A percentile compares a stretch with the other conserved stretches of the same genome.
These are phyloP conservation scores for Bonia amplexicaulis DNA, from an alignment of 176 grass and related monocot genomes.

Conservation along the genomic window DNA sequence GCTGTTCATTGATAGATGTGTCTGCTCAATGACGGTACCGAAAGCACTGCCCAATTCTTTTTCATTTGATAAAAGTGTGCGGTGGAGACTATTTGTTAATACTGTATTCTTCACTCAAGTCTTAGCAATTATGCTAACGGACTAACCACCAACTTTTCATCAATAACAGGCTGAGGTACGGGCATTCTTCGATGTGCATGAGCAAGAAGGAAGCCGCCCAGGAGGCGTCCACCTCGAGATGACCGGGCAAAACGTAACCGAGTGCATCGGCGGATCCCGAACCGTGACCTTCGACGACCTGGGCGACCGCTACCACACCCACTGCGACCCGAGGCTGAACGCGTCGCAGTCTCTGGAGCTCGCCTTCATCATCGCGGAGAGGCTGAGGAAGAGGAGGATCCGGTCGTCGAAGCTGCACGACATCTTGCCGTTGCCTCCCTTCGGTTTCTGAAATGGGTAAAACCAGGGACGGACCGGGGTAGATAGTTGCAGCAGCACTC, in stretches of 20 bases:
- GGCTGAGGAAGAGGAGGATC: constrained; percentile 75
- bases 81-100: neutral
- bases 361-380: constrained; percentile 78
- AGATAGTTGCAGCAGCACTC: constrained; percentile 12
- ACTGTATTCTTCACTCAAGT: neutral
- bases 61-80: neutral
- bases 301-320: constrained; percentile 80
- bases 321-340: constrained; percentile 84
- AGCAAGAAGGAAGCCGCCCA: constrained; percentile 84
- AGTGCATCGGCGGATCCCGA: constrained; percentile 82
- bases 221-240: constrained; percentile 90
- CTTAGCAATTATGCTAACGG: neutral
- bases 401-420: constrained; percentile 32
- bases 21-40: neutral
- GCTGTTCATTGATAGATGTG: neutral
- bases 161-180: constrained; percentile 63
- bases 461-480: neutral
- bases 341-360: constrained; percentile 81
- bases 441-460: constrained; percentile 40
- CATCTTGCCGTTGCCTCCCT: constrained; percentile 40
- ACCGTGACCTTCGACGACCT: constrained; percentile 85
- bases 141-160: neutral
- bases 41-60: neutral
- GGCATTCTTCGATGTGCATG: constrained; percentile 90
- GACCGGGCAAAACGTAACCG: constrained; percentile 91